Percentiles rank a stretch among this genome's conserved stretches.
Evolutionary conservation across 352 stramenopile species (phyloP).

Genomic region (Aphanomyces euteiches): DNA sequence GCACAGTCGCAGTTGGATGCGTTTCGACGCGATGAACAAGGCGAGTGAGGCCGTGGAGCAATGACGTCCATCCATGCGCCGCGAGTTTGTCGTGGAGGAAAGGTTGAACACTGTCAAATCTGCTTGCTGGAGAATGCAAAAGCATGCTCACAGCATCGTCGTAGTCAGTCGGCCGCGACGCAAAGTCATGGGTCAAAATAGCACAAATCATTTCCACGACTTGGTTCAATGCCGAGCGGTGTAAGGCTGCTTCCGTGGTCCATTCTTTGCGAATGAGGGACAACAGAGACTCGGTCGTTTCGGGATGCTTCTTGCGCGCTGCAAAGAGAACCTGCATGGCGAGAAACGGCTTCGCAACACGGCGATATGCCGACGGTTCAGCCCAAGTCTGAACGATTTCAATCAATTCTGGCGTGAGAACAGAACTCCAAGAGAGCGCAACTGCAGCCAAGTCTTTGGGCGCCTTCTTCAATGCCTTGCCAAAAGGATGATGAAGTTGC

Average conservation of each 20-base stretch:
- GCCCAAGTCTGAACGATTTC: conserved; percentile 58
- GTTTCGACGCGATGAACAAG: conserved; percentile 14
- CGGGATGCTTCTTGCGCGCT: conserved; percentile 37
- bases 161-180: conserved; percentile 39
- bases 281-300: conserved; percentile 51
- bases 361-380: conserved; percentile 45
- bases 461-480: background rate
- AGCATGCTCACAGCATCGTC: conserved; percentile 59
- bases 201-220: conserved; percentile 54
- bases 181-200: conserved; percentile 38
- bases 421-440: conserved; percentile 21
- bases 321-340: conserved; percentile 54
- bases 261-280: conserved; percentile 72
- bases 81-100: conserved; percentile 12
- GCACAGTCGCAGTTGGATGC: background rate
- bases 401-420: conserved; percentile 35
- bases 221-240: conserved; percentile 33
- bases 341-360: conserved; percentile 46
- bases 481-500: conserved; percentile 54
- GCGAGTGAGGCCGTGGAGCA: conserved; percentile 23
- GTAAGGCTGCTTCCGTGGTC: conserved; percentile 40
- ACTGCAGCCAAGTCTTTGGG: conserved; percentile 25
- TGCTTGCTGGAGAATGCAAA: conserved; percentile 49
- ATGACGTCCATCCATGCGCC: background rate
- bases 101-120: conserved; percentile 65